A percentile compares a stretch with the other conserved stretches of the same genome.
These are phyloP conservation scores for Penicillium paradoxum DNA, from an alignment of 495 filamentous ascomycete genomes.

Conservation along the genomic window DNA sequence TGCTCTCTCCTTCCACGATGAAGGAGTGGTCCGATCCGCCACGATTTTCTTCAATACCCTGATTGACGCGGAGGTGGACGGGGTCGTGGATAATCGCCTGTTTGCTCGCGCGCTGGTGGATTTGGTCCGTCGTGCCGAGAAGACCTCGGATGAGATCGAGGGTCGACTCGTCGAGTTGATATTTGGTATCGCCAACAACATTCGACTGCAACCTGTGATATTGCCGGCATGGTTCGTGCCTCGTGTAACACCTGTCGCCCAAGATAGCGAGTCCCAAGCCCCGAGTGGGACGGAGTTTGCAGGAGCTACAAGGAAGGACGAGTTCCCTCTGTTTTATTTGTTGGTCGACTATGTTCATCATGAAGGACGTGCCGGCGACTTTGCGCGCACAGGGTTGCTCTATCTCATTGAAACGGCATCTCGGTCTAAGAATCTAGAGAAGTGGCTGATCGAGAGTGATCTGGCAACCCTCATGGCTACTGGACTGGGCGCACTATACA, in stretches of 20 bases:
- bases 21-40: conserved; percentile 73
- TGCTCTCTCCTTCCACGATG: conserved; percentile 70
- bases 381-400: conserved; percentile 90
- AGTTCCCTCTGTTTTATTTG: conserved; percentile 93
- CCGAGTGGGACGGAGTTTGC: conserved; percentile 63
- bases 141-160: conserved; percentile 69
- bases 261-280: conserved; percentile 39
- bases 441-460: conserved; percentile 96
- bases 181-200: conserved; percentile 93
- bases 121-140: conserved; percentile 55
- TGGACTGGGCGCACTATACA: conserved; percentile 90
- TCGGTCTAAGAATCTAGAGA: conserved; percentile 72
- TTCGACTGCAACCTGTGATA: conserved; percentile 78
- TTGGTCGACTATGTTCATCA: conserved; percentile 94
- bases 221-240: conserved; percentile 80
- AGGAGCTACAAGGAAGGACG: conserved; percentile 80
- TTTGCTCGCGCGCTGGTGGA: conserved; percentile 84
- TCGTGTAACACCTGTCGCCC: conserved; percentile 26
- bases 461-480: conserved; percentile 96
- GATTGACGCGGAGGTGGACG: conserved; percentile 92
- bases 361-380: conserved; percentile 88
- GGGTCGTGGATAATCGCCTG: conserved; percentile 74
- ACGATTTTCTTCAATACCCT: conserved; percentile 81
- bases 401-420: conserved; percentile 95
- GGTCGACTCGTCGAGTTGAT: conserved; percentile 81